These are phyloP conservation scores for Hyaloscypha bicolor DNA, from an alignment of 495 filamentous ascomycete genomes.

Conservation along the genomic window DNA sequence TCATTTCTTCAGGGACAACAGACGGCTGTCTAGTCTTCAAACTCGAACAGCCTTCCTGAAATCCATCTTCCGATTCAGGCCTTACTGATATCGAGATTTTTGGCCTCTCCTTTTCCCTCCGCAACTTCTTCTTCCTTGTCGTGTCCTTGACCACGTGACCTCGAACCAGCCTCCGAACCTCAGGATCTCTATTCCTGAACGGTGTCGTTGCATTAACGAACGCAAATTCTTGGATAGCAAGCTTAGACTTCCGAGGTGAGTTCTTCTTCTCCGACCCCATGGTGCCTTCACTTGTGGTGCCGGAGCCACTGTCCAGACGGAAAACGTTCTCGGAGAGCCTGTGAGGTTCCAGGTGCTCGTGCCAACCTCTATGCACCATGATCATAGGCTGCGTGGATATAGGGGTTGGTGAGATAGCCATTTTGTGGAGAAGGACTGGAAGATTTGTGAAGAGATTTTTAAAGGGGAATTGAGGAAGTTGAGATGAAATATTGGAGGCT, in stretches of 20 bases:
- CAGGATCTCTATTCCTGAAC: slow-evolving; percentile 3
- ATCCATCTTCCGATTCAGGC: too few relatives aligned
- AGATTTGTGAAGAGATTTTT: too few relatives aligned
- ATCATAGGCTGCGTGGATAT: too few relatives aligned
- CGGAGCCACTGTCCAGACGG: too few relatives aligned
- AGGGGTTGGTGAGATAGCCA: too few relatives aligned
- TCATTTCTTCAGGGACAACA: background rate
- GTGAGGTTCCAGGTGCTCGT: too few relatives aligned
- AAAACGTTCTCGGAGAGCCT: too few relatives aligned
- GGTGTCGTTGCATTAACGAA: slow-evolving; percentile 10
- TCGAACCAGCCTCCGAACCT: slow-evolving; percentile 9
- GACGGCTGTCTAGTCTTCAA: background rate
- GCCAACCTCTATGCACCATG: too few relatives aligned
- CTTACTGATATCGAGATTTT: too few relatives aligned
- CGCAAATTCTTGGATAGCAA: background rate
- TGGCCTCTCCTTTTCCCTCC: background rate
- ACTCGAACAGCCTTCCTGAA: background rate
- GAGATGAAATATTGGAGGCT: too few relatives aligned
- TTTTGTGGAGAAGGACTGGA: too few relatives aligned
- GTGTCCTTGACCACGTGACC: slow-evolving; percentile 13
- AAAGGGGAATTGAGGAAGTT: too few relatives aligned
- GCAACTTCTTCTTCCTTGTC: slow-evolving; percentile 4
- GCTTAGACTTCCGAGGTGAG: background rate
- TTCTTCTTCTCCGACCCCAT: background rate
- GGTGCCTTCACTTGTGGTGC: background rate